Base-by-base conservation (phyloP, 2,329 filamentous ascomycete species). In the Pseudogymnoascus sp. region DNA sequence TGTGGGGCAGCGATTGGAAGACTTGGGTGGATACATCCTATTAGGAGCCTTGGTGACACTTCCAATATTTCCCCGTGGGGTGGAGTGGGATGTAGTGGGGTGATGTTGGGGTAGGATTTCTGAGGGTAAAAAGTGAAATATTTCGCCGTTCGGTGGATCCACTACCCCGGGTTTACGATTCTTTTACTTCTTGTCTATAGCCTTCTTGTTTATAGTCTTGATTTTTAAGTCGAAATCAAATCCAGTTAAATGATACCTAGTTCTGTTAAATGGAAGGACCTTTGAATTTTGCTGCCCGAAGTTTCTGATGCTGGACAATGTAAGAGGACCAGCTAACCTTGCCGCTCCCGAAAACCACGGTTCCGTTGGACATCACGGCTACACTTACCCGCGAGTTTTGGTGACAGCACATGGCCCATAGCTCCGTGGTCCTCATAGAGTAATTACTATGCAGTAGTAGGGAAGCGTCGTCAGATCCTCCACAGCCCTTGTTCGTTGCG, bases 1-100 rank as follows among this genome's bases (percentile, higher is more conserved):
- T 65, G 14, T 65, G 62, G 47, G 63, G 51, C 29, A 57, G 47
- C 26, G 47, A 57, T 31, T 57, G 62, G 36, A 39, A 14, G 12
- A 61, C 39, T 31, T 65, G 64, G 64, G 39, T 65, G 37, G 64
- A 65, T 40, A 45, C 64, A n/a, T 60, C 64, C 4, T 65, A 65
- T 29, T 65, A 21, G 39, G 47, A 26, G 26, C 16, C n/a, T 57
- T 57, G 8, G n/a, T 16, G 12, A 8, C 47, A 57, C 4, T 10
- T 57, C n/a, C n/a, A 8, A 5, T 10, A 12, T n/a, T 57, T 29
- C n/a, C 31, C 29, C 31, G 47, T 18, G 47, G 47, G 26, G 47
- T 57, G 47, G 47, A 18, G 45, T n/a, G 21, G n/a, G 42, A 57
- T 31, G 21, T 57, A 31, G 45, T 14, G 23, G 45, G 42, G 42